A percentile compares a stretch with the other conserved stretches of the same genome.
Conservation (phyloP, 1,284 basidiomycete genomes). For the Wallemia hederae region DNA sequence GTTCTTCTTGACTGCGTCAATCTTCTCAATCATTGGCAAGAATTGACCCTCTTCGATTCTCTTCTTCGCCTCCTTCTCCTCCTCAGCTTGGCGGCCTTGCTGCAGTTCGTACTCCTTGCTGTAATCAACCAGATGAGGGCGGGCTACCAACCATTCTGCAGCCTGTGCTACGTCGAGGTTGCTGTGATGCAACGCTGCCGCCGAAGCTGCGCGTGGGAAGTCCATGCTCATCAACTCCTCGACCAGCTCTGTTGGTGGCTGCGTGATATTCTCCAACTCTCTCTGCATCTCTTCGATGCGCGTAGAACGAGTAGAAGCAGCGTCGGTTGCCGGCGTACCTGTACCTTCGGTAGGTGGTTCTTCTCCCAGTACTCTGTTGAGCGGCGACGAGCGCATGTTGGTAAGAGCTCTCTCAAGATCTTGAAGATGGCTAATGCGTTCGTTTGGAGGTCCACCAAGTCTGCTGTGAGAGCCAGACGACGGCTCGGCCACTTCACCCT, state of each 20-base stretch:
- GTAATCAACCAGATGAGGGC: slow-evolving; percentile 38
- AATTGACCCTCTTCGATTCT: slow-evolving; percentile 8
- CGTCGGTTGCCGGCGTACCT: too few relatives aligned
- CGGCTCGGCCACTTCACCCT: slow-evolving; percentile 32
- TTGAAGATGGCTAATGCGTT: not conserved
- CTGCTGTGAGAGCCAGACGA: not conserved
- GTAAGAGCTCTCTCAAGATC: not conserved
- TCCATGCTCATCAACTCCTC: slow-evolving; percentile 84
- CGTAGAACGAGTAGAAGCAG: too few relatives aligned
- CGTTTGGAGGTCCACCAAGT: not conserved
- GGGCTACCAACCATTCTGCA: slow-evolving; percentile 55
- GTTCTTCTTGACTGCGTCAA: slow-evolving; percentile 6
- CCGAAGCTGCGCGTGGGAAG: slow-evolving; percentile 57
- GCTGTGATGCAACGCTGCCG: slow-evolving; percentile 49
- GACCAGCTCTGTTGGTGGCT: slow-evolving; percentile 23
- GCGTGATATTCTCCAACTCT: not conserved
- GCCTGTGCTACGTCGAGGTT: slow-evolving; percentile 73
- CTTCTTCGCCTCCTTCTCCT: slow-evolving; percentile 1
- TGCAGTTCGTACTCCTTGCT: not conserved
- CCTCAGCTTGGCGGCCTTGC: slow-evolving; percentile 9
- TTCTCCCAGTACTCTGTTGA: not conserved
- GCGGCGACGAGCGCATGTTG: not conserved
- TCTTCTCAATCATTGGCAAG: slow-evolving; percentile 1
- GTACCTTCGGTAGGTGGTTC: not conserved
- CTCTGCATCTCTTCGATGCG: too few relatives aligned